phyloP scores from a whole-genome alignment of 2,329 filamentous ascomycete genomes.

The Cladosporium sp. region DNA sequence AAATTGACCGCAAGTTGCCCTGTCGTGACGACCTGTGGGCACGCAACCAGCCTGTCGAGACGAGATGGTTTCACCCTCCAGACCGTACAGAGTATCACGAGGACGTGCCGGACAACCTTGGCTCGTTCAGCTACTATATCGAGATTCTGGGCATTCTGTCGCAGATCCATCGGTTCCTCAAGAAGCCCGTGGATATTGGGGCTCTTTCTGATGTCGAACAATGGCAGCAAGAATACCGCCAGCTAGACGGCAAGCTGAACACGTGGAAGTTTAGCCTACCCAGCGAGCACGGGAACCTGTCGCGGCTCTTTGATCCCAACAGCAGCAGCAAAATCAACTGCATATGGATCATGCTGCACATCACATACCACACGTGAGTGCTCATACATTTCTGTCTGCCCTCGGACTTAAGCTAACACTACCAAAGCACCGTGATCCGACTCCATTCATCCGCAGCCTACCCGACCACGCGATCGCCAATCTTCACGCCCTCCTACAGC shows the following conservation, averaged over 20 bases:
- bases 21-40: slow-evolving; percentile 83
- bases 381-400: background rate
- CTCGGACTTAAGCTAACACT: background rate
- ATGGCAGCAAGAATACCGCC: slow-evolving; percentile 83
- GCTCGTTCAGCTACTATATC: slow-evolving; percentile 83
- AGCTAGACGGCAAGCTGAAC: slow-evolving; percentile 72
- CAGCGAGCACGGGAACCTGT: slow-evolving; percentile 76
- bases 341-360: slow-evolving; percentile 85
- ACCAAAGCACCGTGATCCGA: slow-evolving; percentile 65
- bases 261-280: slow-evolving; percentile 81
- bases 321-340: slow-evolving; percentile 66
- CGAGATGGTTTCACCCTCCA: slow-evolving; percentile 63
- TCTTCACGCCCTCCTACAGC: slow-evolving; percentile 83
- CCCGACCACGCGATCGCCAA: slow-evolving; percentile 77
- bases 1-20: slow-evolving; percentile 79
- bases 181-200: slow-evolving; percentile 82
- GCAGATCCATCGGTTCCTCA: slow-evolving; percentile 81
- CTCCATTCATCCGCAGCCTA: slow-evolving; percentile 90
- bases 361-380: slow-evolving; percentile 74
- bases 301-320: slow-evolving; percentile 61
- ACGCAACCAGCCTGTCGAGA: slow-evolving; percentile 77
- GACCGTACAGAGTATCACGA: slow-evolving; percentile 37
- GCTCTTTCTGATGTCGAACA: slow-evolving; percentile 76
- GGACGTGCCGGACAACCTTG: slow-evolving; percentile 73
- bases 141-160: slow-evolving; percentile 84